phyloP scores from a whole-genome alignment of 768 basidiomycete species.

The Phanerochaete sordida region DNA sequence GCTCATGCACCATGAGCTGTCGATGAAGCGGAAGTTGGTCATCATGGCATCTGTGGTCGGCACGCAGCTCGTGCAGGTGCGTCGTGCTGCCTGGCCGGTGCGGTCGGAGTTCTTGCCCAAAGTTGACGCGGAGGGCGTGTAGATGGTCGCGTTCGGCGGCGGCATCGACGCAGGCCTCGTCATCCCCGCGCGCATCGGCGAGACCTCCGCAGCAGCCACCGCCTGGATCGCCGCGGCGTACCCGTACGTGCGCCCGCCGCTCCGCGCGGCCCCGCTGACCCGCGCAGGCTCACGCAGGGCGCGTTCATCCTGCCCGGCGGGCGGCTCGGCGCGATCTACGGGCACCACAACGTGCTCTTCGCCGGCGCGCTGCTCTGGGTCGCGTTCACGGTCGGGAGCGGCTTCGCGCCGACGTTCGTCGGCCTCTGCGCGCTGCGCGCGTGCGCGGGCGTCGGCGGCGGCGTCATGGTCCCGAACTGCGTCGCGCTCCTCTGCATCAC shows the following conservation, averaged over 20 bases:
- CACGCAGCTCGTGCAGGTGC: background rate
- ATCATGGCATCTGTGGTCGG: background rate
- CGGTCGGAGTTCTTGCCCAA: too few relatives aligned
- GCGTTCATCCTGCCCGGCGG: slow-evolving; percentile 10
- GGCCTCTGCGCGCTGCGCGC: slow-evolving; percentile 1
- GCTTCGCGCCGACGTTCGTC: slow-evolving; percentile 2
- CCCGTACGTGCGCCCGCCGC: background rate
- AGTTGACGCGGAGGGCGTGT: too few relatives aligned
- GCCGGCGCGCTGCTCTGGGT: slow-evolving; percentile 7
- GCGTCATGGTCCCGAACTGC: slow-evolving; percentile 2
- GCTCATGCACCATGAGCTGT: background rate
- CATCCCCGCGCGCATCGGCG: background rate
- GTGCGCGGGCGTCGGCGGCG: slow-evolving; percentile 1
- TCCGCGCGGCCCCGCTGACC: too few relatives aligned
- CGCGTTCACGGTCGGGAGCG: slow-evolving; percentile 7
- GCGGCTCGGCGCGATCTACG: slow-evolving; percentile 9
- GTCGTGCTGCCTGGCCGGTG: too few relatives aligned
- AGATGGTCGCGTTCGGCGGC: background rate
- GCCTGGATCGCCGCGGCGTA: background rate
- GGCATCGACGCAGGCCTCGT: background rate
- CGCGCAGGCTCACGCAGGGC: slow-evolving; percentile 4
- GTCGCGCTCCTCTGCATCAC: slow-evolving; percentile 7
- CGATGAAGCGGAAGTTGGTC: background rate
- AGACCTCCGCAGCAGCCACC: background rate
- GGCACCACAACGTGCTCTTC: slow-evolving; percentile 6